These are phyloP conservation scores for Venturia oleaginea DNA, from an alignment of 2,329 filamentous ascomycete genomes.

Conservation along the genomic window DNA sequence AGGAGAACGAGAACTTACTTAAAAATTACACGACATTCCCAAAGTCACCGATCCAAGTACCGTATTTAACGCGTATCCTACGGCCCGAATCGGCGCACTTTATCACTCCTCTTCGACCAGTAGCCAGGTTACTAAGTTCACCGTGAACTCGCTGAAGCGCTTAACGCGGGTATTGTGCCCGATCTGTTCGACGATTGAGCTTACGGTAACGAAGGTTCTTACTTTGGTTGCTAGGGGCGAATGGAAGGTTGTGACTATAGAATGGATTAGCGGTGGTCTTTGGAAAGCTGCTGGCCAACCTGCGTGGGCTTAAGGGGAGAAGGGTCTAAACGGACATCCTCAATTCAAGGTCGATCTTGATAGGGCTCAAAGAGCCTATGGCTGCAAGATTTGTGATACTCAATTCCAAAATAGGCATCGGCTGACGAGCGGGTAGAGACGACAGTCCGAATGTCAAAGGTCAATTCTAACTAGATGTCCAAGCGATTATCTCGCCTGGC, in stretches of 20 bases:
- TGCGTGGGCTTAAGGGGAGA: no score
- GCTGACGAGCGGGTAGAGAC: background rate
- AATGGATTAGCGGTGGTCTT: background rate
- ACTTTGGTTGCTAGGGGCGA: background rate
- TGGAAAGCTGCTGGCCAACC: background rate
- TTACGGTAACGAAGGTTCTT: background rate
- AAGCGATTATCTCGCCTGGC: background rate
- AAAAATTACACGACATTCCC: no score
- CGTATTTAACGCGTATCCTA: background rate
- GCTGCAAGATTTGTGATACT: background rate
- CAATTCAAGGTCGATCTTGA: background rate
- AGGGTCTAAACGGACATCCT: background rate
- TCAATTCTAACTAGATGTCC: background rate
- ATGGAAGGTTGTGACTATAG: background rate
- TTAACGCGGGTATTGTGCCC: background rate
- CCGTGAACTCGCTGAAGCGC: background rate
- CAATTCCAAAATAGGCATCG: background rate
- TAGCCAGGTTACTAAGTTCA: background rate
- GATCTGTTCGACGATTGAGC: background rate
- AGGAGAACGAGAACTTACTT: no score
- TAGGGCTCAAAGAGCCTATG: background rate
- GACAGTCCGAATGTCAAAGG: background rate
- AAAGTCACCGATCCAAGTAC: no score
- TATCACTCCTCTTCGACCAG: background rate
- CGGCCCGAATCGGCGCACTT: background rate